These are phyloP conservation scores for Furcasterigmium furcatum DNA, from an alignment of 2,329 filamentous ascomycete species.

Conservation along the genomic window DNA sequence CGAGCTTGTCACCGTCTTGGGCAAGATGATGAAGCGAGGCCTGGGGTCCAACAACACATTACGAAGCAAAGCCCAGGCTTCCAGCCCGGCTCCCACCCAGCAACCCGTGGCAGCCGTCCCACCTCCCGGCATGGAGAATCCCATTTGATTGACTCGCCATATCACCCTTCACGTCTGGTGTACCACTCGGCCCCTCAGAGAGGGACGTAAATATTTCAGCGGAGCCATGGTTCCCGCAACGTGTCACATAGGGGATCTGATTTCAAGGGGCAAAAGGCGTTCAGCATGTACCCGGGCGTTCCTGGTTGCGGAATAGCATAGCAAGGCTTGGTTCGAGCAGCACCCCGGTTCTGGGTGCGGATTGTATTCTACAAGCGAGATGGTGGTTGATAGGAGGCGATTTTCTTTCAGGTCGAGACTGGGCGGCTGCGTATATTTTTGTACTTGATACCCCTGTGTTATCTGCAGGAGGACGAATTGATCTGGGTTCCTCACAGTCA, in stretches of 20 bases:
- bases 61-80: conserved; percentile 26
- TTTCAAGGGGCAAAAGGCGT: neutral
- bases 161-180: neutral
- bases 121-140: conserved; percentile 38
- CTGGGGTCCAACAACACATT: conserved; percentile 35
- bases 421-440: neutral
- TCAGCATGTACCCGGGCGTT: neutral
- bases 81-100: conserved; percentile 18
- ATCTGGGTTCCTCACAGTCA: too few species aligned
- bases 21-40: conserved; percentile 83
- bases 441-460: neutral
- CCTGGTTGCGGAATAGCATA: neutral
- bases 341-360: neutral
- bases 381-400: neutral
- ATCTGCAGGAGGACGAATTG: neutral
- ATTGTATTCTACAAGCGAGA: neutral
- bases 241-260: neutral
- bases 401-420: neutral
- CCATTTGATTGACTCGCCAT: conserved; percentile 33
- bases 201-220: neutral
- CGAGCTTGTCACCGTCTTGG: conserved; percentile 79
- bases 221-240: neutral
- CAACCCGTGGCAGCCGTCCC: conserved; percentile 15
- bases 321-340: neutral
- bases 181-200: neutral